A percentile compares a stretch with the other conserved stretches of the same genome.
Conservation (phyloP, 495 filamentous ascomycete genomes). For the Lasiosphaeriaceae sp. region DNA sequence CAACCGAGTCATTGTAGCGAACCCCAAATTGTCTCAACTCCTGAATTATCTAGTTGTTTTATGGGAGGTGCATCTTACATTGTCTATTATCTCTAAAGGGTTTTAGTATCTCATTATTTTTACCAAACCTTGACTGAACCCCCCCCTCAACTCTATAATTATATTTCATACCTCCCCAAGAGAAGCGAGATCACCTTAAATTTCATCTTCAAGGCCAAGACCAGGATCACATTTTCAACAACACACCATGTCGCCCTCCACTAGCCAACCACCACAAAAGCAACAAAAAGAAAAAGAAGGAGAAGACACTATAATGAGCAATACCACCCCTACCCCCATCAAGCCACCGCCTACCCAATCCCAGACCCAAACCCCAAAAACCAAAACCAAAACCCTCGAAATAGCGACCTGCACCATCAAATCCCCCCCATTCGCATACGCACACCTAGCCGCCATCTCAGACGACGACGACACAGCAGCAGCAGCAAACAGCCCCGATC, state of each 20-base stretch:
- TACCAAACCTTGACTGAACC: too few relatives aligned
- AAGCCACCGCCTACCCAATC: not conserved
- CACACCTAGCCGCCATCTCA: slow-evolving; percentile 29
- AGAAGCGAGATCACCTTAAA: too few relatives aligned
- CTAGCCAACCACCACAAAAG: not conserved
- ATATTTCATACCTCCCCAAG: too few relatives aligned
- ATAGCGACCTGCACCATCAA: slow-evolving; percentile 35
- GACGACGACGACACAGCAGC: slow-evolving; percentile 9
- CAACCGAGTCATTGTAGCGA: too few relatives aligned
- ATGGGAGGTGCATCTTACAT: not conserved
- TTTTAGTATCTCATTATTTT: too few relatives aligned
- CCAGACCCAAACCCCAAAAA: not conserved
- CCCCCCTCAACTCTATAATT: too few relatives aligned
- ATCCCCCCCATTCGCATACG: slow-evolving; percentile 37
- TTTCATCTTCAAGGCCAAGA: too few relatives aligned
- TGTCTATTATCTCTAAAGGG: not conserved
- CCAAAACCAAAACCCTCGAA: slow-evolving; percentile 20
- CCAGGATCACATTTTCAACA: slow-evolving; percentile 23
- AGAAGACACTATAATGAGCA: slow-evolving; percentile 13
- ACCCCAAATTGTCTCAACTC: too few relatives aligned
- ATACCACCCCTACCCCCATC: slow-evolving; percentile 9
- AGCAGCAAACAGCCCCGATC: slow-evolving; percentile 31
- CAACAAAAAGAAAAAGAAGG: not conserved
- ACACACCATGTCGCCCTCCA: slow-evolving; percentile 64
- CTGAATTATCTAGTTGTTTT: not conserved